These are phyloP conservation scores for Aureobasidium melanogenum DNA, from an alignment of 2,329 filamentous ascomycete genomes.

Conservation along the genomic window DNA sequence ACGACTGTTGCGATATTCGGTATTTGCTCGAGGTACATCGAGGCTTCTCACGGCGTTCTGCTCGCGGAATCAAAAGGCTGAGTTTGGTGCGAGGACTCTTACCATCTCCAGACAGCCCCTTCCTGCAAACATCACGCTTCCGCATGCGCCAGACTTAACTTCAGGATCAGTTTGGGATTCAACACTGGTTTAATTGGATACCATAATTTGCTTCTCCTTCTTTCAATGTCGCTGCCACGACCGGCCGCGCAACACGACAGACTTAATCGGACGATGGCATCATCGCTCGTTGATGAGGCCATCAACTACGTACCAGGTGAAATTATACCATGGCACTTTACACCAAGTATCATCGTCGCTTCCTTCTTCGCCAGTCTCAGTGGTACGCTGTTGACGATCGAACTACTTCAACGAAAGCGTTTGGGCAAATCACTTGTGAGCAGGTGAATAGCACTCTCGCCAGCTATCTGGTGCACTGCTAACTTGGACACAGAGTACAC, in stretches of 20 bases:
- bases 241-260: neutral
- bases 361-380: slow-evolving; percentile 63
- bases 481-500: slow-evolving; percentile 22
- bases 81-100: neutral
- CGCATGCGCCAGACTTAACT: neutral
- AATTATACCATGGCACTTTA: slow-evolving; percentile 32
- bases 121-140: neutral
- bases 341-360: slow-evolving; percentile 56
- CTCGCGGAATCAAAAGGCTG: neutral
- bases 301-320: slow-evolving; percentile 25
- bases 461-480: neutral
- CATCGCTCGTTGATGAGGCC: neutral
- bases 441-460: slow-evolving; percentile 43
- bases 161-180: neutral
- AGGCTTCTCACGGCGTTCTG: neutral
- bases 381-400: slow-evolving; percentile 70
- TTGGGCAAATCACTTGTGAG: slow-evolving; percentile 60
- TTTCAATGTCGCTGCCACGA: neutral
- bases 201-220: neutral
- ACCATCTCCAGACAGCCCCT: neutral
- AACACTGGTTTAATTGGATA: neutral
- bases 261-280: neutral
- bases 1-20: neutral
- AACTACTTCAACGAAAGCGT: slow-evolving; percentile 69
- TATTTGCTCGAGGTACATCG: too few species aligned